phyloP scores from a whole-genome alignment of 768 basidiomycete species.

The Lenzites betulinus region DNA sequence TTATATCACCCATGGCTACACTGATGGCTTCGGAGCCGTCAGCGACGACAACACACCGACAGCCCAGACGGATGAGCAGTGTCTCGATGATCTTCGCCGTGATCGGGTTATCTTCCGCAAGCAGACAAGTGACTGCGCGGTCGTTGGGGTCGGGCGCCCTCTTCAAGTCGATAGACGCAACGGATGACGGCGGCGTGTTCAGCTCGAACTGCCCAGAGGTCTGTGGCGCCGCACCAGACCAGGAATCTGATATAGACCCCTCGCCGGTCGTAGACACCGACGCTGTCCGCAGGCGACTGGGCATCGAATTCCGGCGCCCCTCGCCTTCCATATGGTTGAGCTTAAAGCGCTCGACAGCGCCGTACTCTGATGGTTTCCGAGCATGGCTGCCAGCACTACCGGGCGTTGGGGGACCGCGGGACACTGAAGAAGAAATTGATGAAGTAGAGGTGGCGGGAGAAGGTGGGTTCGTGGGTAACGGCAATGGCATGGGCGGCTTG shows the following conservation, averaged over 20 bases:
- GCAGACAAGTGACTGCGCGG: slow-evolving; percentile 87
- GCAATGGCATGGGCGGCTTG: slow-evolving; percentile 38
- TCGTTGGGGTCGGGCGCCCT: slow-evolving; percentile 79
- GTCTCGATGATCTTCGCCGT: slow-evolving; percentile 98
- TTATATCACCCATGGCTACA: slow-evolving; percentile 96
- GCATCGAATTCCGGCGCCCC: slow-evolving; percentile 79
- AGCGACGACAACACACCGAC: slow-evolving; percentile 92
- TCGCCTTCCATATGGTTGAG: slow-evolving; percentile 75
- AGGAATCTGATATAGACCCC: slow-evolving; percentile 75
- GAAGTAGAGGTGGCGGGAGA: slow-evolving; percentile 92
- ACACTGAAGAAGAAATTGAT: slow-evolving; percentile 88
- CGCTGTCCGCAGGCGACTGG: slow-evolving; percentile 83
- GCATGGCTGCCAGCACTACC: slow-evolving; percentile 61
- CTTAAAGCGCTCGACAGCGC: slow-evolving; percentile 88
- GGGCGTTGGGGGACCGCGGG: slow-evolving; percentile 75
- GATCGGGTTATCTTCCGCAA: slow-evolving; percentile 98
- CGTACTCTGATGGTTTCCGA: slow-evolving; percentile 89
- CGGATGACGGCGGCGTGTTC: slow-evolving; percentile 78
- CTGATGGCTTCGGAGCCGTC: slow-evolving; percentile 98
- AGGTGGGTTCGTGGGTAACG: slow-evolving; percentile 72
- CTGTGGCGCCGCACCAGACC: slow-evolving; percentile 50
- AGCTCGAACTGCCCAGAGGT: slow-evolving; percentile 49
- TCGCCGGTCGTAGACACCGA: slow-evolving; percentile 82
- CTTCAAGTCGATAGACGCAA: slow-evolving; percentile 81
- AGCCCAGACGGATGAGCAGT: slow-evolving; percentile 88